Conservation (phyloP, 2,329 filamentous ascomycete species). For the Aureobasidium sp. region DNA sequence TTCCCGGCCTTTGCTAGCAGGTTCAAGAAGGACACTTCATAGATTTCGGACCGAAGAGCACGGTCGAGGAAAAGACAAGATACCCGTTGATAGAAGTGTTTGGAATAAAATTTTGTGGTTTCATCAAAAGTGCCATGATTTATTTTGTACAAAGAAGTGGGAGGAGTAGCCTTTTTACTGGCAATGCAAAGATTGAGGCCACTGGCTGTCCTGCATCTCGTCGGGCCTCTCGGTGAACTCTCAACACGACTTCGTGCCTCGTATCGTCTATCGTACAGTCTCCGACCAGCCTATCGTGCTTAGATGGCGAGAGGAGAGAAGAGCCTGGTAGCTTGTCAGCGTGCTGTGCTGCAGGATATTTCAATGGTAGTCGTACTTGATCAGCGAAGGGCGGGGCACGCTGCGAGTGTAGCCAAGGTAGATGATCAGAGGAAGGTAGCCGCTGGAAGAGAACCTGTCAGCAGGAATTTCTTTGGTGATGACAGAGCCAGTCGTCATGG, state of each 20-base stretch:
- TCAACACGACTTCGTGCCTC: background rate
- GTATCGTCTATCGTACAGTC: conserved; percentile 12
- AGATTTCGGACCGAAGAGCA: background rate
- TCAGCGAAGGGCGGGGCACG: conserved; percentile 76
- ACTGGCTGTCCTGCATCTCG: background rate
- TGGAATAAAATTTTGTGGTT: background rate
- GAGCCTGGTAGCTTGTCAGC: conserved; percentile 16
- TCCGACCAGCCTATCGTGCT: background rate
- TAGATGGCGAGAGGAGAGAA: conserved; percentile 22
- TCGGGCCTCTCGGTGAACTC: background rate
- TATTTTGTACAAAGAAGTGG: conserved; percentile 7
- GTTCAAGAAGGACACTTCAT: conserved; percentile 15
- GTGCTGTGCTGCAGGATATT: background rate
- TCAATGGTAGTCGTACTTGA: conserved; percentile 46
- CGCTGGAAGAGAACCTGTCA: conserved; percentile 47
- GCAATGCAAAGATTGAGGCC: background rate
- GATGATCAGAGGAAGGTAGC: conserved; percentile 92
- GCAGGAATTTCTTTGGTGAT: background rate
- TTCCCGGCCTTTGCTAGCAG: conserved; percentile 18
- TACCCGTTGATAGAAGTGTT: background rate
- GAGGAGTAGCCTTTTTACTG: background rate
- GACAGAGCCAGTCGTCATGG: background rate
- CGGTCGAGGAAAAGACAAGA: background rate
- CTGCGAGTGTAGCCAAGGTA: conserved; percentile 96
- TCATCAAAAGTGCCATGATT: conserved; percentile 6